Conservation (phyloP, 73 alveolate genomes). For the Paramecium caudatum region DNA sequence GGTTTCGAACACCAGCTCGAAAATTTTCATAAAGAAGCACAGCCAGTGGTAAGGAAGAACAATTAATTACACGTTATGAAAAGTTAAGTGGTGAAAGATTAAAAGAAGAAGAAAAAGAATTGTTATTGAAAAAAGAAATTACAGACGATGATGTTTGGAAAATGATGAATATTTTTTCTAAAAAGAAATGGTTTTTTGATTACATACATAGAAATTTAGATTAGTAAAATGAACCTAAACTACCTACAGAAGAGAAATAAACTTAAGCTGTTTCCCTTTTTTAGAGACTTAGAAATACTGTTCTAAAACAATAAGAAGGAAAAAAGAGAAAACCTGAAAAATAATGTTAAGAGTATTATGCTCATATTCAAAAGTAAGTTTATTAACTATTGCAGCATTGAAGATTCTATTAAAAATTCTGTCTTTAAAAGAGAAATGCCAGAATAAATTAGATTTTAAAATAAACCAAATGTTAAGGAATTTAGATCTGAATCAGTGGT, state of each 20-base stretch:
- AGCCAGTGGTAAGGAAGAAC: constrained; percentile 7
- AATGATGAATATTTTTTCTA: constrained; percentile 26
- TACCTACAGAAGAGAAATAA: background rate
- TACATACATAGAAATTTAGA: constrained; percentile 33
- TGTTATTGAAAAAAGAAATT: constrained; percentile 33
- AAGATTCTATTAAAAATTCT: constrained; percentile 18
- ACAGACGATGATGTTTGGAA: constrained; percentile 50
- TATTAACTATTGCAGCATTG: constrained; percentile 45
- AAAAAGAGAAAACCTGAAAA: constrained; percentile 42
- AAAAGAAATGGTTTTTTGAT: constrained; percentile 67
- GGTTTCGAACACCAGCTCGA: background rate
- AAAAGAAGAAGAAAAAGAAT: constrained; percentile 15
- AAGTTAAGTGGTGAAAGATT: constrained; percentile 19
- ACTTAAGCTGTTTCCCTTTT: constrained; percentile 3
- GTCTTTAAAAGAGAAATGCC: constrained; percentile 39
- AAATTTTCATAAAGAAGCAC: constrained; percentile 8
- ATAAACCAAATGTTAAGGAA: background rate
- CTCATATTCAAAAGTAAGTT: constrained; percentile 59
- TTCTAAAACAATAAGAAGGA: background rate
- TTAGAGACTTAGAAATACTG: constrained; percentile 29
- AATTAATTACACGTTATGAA: constrained; percentile 17
- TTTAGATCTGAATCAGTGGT: constrained; percentile 62
- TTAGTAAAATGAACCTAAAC: background rate
- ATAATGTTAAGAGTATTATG: constrained; percentile 30
- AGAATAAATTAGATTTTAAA: constrained; percentile 1